Evolutionary conservation across 1,284 basidiomycete species (phyloP).

Genomic region (Ganoderma lucidum): DNA sequence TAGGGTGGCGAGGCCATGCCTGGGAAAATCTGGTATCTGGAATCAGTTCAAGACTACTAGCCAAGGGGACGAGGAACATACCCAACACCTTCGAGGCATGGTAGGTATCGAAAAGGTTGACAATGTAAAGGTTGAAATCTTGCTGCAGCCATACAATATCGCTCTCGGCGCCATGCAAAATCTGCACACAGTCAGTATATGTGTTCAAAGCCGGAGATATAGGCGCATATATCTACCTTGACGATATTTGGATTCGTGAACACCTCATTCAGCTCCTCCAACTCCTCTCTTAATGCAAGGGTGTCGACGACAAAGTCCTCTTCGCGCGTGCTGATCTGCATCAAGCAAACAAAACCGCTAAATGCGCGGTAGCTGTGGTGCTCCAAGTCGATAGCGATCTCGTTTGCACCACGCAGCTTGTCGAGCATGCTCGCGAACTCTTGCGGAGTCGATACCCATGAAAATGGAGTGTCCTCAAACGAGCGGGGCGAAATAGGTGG

Average conservation of each 20-base stretch:
- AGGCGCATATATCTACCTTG: slow-evolving; percentile 71
- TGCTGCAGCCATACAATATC: slow-evolving; percentile 98
- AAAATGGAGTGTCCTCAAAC: slow-evolving; percentile 77
- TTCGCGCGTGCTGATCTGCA: slow-evolving; percentile 90
- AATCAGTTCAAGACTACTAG: slow-evolving; percentile 18
- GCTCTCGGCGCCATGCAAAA: slow-evolving; percentile 94
- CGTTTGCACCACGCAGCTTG: slow-evolving; percentile 69
- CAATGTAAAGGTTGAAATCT: slow-evolving; percentile 93
- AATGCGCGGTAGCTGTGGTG: slow-evolving; percentile 91
- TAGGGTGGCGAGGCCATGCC: slow-evolving; percentile 85
- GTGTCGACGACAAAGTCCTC: slow-evolving; percentile 92
- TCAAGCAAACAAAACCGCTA: slow-evolving; percentile 89
- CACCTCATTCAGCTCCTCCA: slow-evolving; percentile 77
- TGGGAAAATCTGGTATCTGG: slow-evolving; percentile 69
- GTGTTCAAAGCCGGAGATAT: not conserved
- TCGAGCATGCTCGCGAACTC: slow-evolving; percentile 71
- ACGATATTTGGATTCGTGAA: slow-evolving; percentile 87
- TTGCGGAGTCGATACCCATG: slow-evolving; percentile 72
- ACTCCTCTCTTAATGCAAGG: slow-evolving; percentile 78
- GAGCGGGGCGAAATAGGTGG: slow-evolving; percentile 58
- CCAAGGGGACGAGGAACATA: slow-evolving; percentile 39
- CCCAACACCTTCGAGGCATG: slow-evolving; percentile 91
- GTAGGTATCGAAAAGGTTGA: slow-evolving; percentile 96
- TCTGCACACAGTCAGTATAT: slow-evolving; percentile 53
- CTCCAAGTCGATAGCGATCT: slow-evolving; percentile 95